Evolutionary conservation across 768 basidiomycete genomes (phyloP), one percentile per base, ranked within the genome.

Genomic region (Suillus americanus): DNA sequence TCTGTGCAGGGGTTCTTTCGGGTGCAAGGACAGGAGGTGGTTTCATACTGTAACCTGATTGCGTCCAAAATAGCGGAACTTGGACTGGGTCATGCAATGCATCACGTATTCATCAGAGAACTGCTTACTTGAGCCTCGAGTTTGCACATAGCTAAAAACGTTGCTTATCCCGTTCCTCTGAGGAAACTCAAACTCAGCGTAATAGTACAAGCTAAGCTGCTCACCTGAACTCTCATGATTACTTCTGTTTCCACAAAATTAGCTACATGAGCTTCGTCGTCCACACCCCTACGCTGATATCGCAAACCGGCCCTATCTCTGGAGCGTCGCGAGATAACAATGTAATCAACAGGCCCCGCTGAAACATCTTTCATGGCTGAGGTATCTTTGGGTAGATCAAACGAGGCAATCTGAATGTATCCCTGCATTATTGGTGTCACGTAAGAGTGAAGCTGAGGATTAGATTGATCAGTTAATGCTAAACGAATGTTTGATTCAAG

Each of bases 231-330:
- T 50, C 88, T 82, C 81, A 93, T 86, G 61, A 97, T 88, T 3
- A 92, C 90, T 78, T 98, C 96, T 0, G 94, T 95, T 77, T 98
- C 94, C 2, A 98, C 95, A 72, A 98, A 95, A 77, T 99, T 99
- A 1, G 95, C 96, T 4, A 95, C 96, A 72, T 93, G 85, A 6
- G 95, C 94, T 64, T 92, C 89, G 67, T 96, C 94, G 70, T 99
- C 96, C 61, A 98, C 87, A 2, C 97, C 97, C 70, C 97, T 82
- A 50, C 97, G 85, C 75, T 99, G 97, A 77, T 97, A 99, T 51
- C 97, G 83, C 68, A 99, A 79, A 1, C 97, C 97, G 6, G 96
- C 94, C 53, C 97, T 86, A 74, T 98, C 88, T 67, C 90, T 84
- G 50, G 94, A 94, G 14, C 97, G 80, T 46, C 97, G 83, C 2